These are phyloP conservation scores for Cercospora sp. DNA, from an alignment of 2,329 filamentous ascomycete species.

Conservation along the genomic window DNA sequence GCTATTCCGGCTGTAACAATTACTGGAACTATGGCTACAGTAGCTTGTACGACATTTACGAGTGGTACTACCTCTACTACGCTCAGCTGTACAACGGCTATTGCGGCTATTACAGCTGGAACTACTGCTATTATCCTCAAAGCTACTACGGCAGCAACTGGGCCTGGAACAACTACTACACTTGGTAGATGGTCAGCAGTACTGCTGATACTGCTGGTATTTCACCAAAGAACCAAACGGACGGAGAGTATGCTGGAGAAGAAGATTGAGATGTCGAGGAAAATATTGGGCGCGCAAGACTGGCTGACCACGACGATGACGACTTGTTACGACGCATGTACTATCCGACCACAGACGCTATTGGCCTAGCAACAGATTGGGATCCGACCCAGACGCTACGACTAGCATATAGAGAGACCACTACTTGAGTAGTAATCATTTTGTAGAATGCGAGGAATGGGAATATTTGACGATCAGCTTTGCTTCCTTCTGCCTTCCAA, in stretches of 20 bases:
- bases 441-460: not conserved
- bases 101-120: not conserved
- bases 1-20: not conserved
- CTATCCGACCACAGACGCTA: slow-evolving; percentile 10
- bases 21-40: not conserved
- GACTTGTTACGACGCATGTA: not conserved
- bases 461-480: not conserved
- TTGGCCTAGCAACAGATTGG: slow-evolving; percentile 6
- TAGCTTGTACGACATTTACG: not conserved
- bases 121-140: not conserved
- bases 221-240: not conserved
- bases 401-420: slow-evolving; percentile 10
- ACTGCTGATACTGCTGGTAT: not conserved
- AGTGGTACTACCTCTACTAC: not conserved
- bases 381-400: slow-evolving; percentile 11
- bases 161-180: not conserved
- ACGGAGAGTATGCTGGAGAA: not conserved
- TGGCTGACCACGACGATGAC: not conserved
- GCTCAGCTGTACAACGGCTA: not conserved
- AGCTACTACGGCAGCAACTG: not conserved
- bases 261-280: not conserved
- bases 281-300: not conserved
- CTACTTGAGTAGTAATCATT: not conserved
- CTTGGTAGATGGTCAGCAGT: not conserved
- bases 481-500: not conserved